Percentiles rank a stretch among this genome's conserved stretches.
phyloP scores from a whole-genome alignment of 2,329 filamentous ascomycete species.

The Trichoderma sp. region DNA sequence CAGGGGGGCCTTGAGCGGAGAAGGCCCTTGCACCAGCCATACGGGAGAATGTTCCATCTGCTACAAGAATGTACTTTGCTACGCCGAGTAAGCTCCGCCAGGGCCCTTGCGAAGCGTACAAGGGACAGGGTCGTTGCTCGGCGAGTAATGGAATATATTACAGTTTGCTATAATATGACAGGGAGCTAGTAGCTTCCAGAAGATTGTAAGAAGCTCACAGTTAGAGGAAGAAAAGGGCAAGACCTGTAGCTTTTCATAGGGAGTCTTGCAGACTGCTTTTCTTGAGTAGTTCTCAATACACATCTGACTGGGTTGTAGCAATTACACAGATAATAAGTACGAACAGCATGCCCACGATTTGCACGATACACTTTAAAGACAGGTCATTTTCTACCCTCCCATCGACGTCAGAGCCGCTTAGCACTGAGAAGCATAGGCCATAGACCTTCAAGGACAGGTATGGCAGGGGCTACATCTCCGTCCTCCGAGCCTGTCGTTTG shows the following conservation, averaged over 20 bases:
- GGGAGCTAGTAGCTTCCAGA: conserved; percentile 19
- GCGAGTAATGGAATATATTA: conserved; percentile 20
- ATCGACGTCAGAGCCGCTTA: conserved; percentile 1
- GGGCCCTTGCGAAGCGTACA: neutral
- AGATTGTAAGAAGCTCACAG: neutral
- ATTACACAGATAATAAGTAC: conserved; percentile 6
- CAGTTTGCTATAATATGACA: conserved; percentile 16
- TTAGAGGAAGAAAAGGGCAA: neutral
- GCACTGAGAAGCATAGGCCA: neutral
- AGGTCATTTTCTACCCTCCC: neutral
- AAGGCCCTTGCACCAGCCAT: conserved; percentile 14
- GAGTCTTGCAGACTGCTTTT: neutral
- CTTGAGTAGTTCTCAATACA: neutral
- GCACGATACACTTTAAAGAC: neutral
- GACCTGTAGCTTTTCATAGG: neutral
- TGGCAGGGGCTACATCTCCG: conserved; percentile 14
- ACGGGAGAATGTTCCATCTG: conserved; percentile 13
- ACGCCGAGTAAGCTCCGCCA: neutral
- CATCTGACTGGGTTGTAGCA: neutral
- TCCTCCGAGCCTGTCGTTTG: conserved; percentile 6
- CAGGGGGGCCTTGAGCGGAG: neutral
- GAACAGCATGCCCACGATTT: neutral
- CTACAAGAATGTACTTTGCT: neutral
- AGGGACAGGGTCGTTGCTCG: conserved; percentile 6
- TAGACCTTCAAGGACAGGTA: neutral